Evolutionary conservation across 345 rosid species (phyloP).

Genomic region (Eucalyptus fibrosa): DNA sequence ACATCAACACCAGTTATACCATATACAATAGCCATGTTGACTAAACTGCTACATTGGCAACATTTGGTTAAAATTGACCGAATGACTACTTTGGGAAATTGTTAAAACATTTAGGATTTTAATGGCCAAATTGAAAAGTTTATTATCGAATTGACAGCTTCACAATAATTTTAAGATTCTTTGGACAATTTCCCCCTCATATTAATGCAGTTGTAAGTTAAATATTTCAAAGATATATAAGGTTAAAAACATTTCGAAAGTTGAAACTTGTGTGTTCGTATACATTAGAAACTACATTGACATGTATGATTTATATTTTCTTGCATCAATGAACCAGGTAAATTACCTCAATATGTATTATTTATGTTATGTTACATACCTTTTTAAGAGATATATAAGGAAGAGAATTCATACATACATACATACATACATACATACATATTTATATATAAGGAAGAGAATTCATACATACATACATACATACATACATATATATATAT

Average conservation of each 20-base stretch:
- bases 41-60: fast-evolving
- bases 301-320: background rate
- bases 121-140: too few relatives aligned
- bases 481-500: fast-evolving
- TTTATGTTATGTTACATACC: background rate
- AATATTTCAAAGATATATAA: background rate
- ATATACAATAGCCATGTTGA: fast-evolving
- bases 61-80: fast-evolving
- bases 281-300: background rate
- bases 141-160: fast-evolving
- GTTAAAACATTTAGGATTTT: background rate
- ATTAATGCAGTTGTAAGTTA: background rate
- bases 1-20: fast-evolving
- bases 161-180: background rate
- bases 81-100: background rate
- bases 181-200: background rate
- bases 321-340: background rate
- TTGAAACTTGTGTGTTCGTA: background rate
- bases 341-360: background rate
- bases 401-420: background rate
- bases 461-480: background rate
- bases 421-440: too few relatives aligned
- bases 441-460: background rate
- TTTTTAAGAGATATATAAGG: background rate
- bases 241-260: background rate